These are phyloP conservation scores for Alternaria dauci DNA, from an alignment of 2,329 filamentous ascomycete species.

Conservation along the genomic window DNA sequence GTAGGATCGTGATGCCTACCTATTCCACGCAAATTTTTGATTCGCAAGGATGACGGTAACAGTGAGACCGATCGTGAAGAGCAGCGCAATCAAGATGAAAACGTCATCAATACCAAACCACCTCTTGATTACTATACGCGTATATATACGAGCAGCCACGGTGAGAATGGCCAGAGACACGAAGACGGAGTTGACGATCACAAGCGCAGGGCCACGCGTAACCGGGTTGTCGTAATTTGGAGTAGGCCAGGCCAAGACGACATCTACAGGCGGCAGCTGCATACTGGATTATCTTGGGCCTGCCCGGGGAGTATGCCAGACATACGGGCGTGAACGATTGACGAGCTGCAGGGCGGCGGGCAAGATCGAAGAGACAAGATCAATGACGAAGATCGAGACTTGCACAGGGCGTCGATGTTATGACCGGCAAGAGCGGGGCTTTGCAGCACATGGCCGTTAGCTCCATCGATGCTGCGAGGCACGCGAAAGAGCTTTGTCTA, in stretches of 20 bases:
- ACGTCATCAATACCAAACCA: slow-evolving; percentile 56
- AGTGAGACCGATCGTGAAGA: slow-evolving; percentile 52
- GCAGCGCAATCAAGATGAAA: slow-evolving; percentile 52
- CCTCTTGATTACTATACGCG: slow-evolving; percentile 51
- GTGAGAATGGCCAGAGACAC: slow-evolving; percentile 48
- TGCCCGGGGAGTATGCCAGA: slow-evolving; percentile 11
- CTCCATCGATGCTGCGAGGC: slow-evolving; percentile 3
- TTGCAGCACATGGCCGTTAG: slow-evolving; percentile 7
- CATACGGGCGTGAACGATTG: slow-evolving; percentile 11
- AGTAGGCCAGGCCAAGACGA: slow-evolving; percentile 49
- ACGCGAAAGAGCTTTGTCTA: slow-evolving; percentile 4
- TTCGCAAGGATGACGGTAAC: slow-evolving; percentile 54
- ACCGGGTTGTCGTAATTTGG: slow-evolving; percentile 53
- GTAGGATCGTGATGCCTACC: background rate
- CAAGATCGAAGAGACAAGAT: slow-evolving; percentile 1
- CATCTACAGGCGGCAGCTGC: slow-evolving; percentile 39
- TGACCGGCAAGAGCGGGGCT: slow-evolving; percentile 1
- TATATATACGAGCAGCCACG: slow-evolving; percentile 52
- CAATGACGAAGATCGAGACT: background rate
- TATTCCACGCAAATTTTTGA: slow-evolving; percentile 51
- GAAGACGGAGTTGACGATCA: slow-evolving; percentile 53
- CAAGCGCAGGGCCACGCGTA: slow-evolving; percentile 51
- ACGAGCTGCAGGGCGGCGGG: background rate
- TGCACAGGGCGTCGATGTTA: slow-evolving; percentile 8
- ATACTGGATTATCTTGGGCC: slow-evolving; percentile 27